Conservation (phyloP, 2,329 filamentous ascomycete genomes). For the Ophiosphaerella herpotricha region DNA sequence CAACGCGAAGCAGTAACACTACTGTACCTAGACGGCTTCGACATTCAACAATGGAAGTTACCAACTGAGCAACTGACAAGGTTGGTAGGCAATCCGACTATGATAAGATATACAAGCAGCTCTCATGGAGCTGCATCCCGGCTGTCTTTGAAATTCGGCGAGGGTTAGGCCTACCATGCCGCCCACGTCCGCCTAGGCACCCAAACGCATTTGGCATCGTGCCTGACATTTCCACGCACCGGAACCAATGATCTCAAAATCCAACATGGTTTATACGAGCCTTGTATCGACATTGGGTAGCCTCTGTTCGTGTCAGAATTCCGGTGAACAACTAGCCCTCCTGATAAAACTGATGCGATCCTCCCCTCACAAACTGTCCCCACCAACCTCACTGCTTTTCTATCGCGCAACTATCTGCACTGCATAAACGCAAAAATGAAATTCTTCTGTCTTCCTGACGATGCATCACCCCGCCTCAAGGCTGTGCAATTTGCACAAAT, state of each 20-base stretch:
- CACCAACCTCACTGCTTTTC: neutral
- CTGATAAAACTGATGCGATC: conserved; percentile 13
- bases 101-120: too few relatives aligned
- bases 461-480: conserved; percentile 23
- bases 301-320: neutral
- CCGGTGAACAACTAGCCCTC: conserved; percentile 23
- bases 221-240: conserved; percentile 15
- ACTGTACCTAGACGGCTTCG: too few relatives aligned
- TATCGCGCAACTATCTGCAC: conserved; percentile 7
- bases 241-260: conserved; percentile 11
- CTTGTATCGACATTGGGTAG: conserved; percentile 8
- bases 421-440: neutral
- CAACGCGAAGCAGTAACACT: too few relatives aligned
- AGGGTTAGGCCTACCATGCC: too few relatives aligned
- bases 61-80: too few relatives aligned
- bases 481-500: conserved; percentile 25
- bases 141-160: too few relatives aligned
- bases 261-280: conserved; percentile 11
- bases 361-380: neutral
- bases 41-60: too few relatives aligned
- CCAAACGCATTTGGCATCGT: conserved; percentile 18
- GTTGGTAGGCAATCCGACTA: too few relatives aligned
- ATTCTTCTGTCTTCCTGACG: conserved; percentile 3
- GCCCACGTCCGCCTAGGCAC: conserved; percentile 11
- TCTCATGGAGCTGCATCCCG: too few relatives aligned